Evolutionary conservation across 208 protist species (phyloP).

Genomic region (Leishmania lainsoni): DNA sequence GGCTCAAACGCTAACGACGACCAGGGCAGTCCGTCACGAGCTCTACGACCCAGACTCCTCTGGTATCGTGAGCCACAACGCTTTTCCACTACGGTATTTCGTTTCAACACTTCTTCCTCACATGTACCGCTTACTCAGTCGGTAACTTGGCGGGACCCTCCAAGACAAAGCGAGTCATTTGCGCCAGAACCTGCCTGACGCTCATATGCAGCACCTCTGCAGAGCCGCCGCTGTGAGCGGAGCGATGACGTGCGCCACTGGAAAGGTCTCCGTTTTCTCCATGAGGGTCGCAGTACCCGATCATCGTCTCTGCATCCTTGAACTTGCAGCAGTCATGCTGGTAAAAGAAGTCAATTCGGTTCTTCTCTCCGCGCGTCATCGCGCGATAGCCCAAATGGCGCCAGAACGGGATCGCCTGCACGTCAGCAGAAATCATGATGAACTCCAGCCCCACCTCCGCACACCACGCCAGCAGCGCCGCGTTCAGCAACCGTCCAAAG

Average conservation of each 20-base stretch:
- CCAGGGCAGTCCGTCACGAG: neutral
- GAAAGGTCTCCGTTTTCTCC: neutral
- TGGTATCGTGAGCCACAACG: neutral
- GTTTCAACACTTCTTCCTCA: neutral
- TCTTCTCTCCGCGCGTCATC: slow-evolving; percentile 75
- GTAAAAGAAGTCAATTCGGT: slow-evolving; percentile 85
- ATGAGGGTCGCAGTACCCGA: slow-evolving; percentile 57
- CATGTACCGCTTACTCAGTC: slow-evolving; percentile 12
- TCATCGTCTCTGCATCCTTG: slow-evolving; percentile 81
- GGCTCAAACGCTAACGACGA: neutral
- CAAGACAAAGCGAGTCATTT: slow-evolving; percentile 57
- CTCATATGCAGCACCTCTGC: slow-evolving; percentile 12
- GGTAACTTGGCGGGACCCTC: slow-evolving; percentile 38
- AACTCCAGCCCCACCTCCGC: slow-evolving; percentile 67
- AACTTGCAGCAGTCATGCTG: slow-evolving; percentile 91
- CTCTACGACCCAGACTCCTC: neutral
- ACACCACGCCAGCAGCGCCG: slow-evolving; percentile 77
- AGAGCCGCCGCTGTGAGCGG: neutral
- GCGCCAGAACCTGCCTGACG: slow-evolving; percentile 30
- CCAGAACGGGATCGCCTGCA: slow-evolving; percentile 87
- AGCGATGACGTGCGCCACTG: neutral
- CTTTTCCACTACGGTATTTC: neutral
- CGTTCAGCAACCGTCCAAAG: slow-evolving; percentile 76
- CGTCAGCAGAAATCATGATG: slow-evolving; percentile 87
- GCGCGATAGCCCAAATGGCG: slow-evolving; percentile 70